Conservation (phyloP, 2,329 filamentous ascomycete genomes). For the Hymenoscyphus linearis region DNA sequence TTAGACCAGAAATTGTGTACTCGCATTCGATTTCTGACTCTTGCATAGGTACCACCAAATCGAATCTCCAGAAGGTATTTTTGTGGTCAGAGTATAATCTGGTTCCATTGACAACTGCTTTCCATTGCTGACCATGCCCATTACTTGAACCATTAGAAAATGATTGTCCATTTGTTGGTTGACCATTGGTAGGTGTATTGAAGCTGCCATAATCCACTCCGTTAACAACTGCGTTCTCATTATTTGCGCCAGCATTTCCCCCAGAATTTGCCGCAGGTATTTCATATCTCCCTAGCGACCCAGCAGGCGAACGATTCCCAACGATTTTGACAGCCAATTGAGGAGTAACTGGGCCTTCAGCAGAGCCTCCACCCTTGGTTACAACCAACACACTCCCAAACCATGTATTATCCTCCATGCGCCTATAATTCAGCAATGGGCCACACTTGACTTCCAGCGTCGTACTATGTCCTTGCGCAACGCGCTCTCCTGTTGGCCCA, state of each 20-base stretch:
- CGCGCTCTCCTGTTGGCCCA: constrained; percentile 2
- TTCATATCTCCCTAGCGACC: not conserved
- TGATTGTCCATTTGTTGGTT: not conserved
- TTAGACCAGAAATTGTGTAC: constrained; percentile 66
- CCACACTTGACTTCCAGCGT: constrained; percentile 61
- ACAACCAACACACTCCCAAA: constrained; percentile 83
- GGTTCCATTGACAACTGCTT: constrained; percentile 44
- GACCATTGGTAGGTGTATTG: constrained; percentile 1
- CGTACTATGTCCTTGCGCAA: constrained; percentile 8
- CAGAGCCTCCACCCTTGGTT: constrained; percentile 62
- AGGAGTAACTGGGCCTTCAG: constrained; percentile 50
- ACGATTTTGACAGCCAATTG: constrained; percentile 46
- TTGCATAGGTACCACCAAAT: constrained; percentile 70
- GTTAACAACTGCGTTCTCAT: constrained; percentile 27
- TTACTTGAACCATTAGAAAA: constrained; percentile 9
- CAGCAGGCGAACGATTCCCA: constrained; percentile 9
- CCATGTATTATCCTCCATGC: constrained; percentile 67
- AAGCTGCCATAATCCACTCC: constrained; percentile 25
- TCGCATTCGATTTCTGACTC: constrained; percentile 68
- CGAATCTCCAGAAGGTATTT: constrained; percentile 92
- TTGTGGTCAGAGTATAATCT: constrained; percentile 60
- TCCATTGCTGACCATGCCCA: constrained; percentile 10
- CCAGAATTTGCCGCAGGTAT: constrained; percentile 1
- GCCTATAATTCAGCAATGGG: constrained; percentile 72
- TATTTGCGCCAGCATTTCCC: constrained; percentile 11